These are phyloP conservation scores for Sarcomyxa edulis DNA, from an alignment of 768 basidiomycete species.

Conservation along the genomic window DNA sequence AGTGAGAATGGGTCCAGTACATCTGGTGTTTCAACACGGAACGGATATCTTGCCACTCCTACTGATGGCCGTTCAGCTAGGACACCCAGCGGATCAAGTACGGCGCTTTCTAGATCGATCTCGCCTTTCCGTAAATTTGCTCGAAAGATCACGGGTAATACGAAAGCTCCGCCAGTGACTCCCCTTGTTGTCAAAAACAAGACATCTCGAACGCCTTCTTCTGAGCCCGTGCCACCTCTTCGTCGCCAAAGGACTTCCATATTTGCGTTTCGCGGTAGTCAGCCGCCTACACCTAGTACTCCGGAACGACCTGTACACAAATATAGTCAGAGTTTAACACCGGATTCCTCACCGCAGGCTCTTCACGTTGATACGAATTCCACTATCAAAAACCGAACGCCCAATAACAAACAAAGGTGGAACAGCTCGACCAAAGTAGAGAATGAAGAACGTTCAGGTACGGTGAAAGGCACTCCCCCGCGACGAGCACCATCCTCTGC, in stretches of 20 bases:
- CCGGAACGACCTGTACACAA: constrained; percentile 61
- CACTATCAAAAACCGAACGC: constrained; percentile 31
- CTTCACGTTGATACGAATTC: constrained; percentile 31
- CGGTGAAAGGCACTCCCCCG: constrained; percentile 44
- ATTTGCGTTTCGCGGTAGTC: constrained; percentile 43
- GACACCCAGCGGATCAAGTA: constrained; percentile 42
- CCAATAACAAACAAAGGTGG: constrained; percentile 57
- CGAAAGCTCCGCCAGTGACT: constrained; percentile 33
- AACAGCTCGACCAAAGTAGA: constrained; percentile 80
- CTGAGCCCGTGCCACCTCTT: constrained; percentile 44
- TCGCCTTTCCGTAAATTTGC: constrained; percentile 81
- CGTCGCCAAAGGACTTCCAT: constrained; percentile 64
- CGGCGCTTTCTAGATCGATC: constrained; percentile 70
- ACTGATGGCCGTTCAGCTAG: constrained; percentile 41
- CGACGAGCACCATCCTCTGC: constrained; percentile 46
- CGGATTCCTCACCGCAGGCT: constrained; percentile 56
- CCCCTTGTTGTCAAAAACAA: constrained; percentile 43
- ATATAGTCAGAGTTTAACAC: constrained; percentile 65
- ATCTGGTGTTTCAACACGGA: constrained; percentile 47
- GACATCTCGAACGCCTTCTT: constrained; percentile 38
- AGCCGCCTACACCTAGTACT: constrained; percentile 41
- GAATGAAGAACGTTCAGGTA: constrained; percentile 39
- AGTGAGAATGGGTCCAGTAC: constrained; percentile 71
- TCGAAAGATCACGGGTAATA: constrained; percentile 53
- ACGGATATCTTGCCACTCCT: constrained; percentile 65